phyloP scores from a whole-genome alignment of 805 yeast species.

The Grigorovia yakushimaensis region DNA sequence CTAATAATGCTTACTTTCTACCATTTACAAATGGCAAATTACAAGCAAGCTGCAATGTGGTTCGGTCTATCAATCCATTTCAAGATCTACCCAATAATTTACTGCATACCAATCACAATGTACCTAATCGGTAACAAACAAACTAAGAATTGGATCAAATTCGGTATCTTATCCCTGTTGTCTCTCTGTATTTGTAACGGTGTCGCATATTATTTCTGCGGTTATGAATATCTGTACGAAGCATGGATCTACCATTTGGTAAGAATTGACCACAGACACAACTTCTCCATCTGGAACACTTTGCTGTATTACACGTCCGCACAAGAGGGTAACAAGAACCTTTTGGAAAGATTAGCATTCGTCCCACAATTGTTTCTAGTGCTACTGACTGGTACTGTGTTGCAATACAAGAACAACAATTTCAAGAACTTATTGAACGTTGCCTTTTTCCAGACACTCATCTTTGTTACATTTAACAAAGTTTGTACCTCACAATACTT shows the following conservation, averaged over 20 bases:
- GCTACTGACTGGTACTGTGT: neutral
- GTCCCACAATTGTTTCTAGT: slow-evolving; percentile 62
- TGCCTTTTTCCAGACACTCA: slow-evolving; percentile 65
- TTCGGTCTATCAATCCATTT: slow-evolving; percentile 80
- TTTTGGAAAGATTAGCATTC: slow-evolving; percentile 48
- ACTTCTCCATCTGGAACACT: slow-evolving; percentile 80
- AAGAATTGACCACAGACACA: slow-evolving; percentile 88
- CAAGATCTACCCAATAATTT: slow-evolving; percentile 86
- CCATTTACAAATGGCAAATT: slow-evolving; percentile 28
- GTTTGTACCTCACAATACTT: slow-evolving; percentile 93
- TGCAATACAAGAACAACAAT: neutral
- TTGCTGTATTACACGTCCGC: slow-evolving; percentile 55
- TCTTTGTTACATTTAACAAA: slow-evolving; percentile 70
- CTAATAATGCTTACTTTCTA: slow-evolving; percentile 54
- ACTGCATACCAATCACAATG: slow-evolving; percentile 57
- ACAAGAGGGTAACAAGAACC: slow-evolving; percentile 1
- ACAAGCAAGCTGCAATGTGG: slow-evolving; percentile 35
- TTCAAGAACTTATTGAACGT: slow-evolving; percentile 32
- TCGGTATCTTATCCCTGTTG: slow-evolving; percentile 32
- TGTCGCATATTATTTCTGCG: slow-evolving; percentile 61
- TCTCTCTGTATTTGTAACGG: no score
- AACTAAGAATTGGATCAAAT: slow-evolving; percentile 27
- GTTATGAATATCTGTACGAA: slow-evolving; percentile 63
- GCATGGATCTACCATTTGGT: slow-evolving; percentile 76
- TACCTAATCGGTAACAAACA: slow-evolving; percentile 8